These are phyloP conservation scores for Eimeria tenella DNA, from an alignment of 169 alveolate species.

Conservation along the genomic window DNA sequence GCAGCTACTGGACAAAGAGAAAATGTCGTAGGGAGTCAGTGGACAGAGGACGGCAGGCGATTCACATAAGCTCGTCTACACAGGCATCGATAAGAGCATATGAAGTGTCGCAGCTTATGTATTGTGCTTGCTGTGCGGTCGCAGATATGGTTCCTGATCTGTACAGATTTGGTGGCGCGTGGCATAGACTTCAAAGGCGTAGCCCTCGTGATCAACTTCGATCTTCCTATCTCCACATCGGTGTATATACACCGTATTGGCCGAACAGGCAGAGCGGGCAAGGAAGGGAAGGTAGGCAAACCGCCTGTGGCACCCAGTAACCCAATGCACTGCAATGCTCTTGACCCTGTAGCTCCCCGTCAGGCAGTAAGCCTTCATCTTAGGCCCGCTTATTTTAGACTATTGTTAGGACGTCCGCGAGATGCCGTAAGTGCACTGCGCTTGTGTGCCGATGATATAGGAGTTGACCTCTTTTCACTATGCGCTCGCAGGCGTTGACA, in stretches of 20 bases:
- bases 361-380: no score
- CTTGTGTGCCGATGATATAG: no score
- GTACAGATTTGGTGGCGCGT: slow-evolving; percentile 97
- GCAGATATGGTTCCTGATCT: slow-evolving; percentile 95
- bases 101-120: background rate
- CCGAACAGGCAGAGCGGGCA: slow-evolving; percentile 99
- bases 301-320: background rate
- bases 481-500: slow-evolving; percentile 67
- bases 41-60: background rate
- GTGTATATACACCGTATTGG: slow-evolving; percentile 99
- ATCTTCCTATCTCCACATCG: slow-evolving; percentile 95
- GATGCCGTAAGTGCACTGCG: no score
- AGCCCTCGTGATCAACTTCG: slow-evolving; percentile 96
- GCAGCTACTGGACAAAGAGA: background rate
- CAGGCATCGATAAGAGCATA: background rate
- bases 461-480: no score
- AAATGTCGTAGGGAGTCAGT: background rate
- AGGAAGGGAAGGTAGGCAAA: slow-evolving; percentile 85
- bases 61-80: no score
- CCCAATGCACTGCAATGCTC: no score
- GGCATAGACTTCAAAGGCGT: slow-evolving; percentile 98
- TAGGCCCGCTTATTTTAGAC: no score
- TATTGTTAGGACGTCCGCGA: no score
- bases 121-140: background rate
- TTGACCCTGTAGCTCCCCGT: no score